Evolutionary conservation across 345 rosid genomes (phyloP).

Genomic region (Salix suchowensis): DNA sequence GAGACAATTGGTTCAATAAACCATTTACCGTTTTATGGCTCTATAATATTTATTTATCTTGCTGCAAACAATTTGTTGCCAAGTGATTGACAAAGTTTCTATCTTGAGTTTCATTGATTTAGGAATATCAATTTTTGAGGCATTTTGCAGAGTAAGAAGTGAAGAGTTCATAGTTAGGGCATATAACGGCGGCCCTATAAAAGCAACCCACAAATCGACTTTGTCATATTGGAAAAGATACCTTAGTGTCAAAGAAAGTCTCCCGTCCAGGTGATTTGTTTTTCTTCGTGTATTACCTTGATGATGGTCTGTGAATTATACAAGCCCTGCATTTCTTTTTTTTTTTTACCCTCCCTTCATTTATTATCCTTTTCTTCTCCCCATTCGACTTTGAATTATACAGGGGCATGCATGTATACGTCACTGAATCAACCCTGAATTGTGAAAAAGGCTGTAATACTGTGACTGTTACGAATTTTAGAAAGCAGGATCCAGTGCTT

Average conservation of each 20-base stretch:
- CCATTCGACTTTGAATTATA: not conserved
- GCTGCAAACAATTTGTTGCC: not conserved
- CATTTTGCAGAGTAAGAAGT: slow-evolving; percentile 60
- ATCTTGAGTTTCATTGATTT: not conserved
- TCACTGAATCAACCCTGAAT: not conserved
- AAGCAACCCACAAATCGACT: slow-evolving; percentile 81
- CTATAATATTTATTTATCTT: not conserved
- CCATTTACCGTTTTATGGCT: not conserved
- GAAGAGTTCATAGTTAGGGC: slow-evolving; percentile 92
- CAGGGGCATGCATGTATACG: not conserved
- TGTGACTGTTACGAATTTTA: not conserved
- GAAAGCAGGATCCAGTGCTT: not conserved
- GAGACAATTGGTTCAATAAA: not conserved
- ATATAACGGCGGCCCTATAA: slow-evolving; percentile 70
- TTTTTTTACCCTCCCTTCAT: not conserved
- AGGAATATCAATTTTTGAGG: slow-evolving; percentile 12
- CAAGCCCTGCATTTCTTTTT: not conserved
- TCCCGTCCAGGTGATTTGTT: slow-evolving; percentile 51
- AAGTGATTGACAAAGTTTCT: not conserved
- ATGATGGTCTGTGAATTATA: not conserved
- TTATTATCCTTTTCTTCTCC: not conserved
- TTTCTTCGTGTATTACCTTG: not conserved
- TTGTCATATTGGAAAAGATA: slow-evolving; percentile 80
- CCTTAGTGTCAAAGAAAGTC: slow-evolving; percentile 70
- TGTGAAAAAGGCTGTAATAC: not conserved